A percentile compares a stretch with the other conserved stretches of the same genome.
These are phyloP conservation scores for Chrysoporthe austroafricana DNA, from an alignment of 2,329 filamentous ascomycete genomes.

Conservation along the genomic window DNA sequence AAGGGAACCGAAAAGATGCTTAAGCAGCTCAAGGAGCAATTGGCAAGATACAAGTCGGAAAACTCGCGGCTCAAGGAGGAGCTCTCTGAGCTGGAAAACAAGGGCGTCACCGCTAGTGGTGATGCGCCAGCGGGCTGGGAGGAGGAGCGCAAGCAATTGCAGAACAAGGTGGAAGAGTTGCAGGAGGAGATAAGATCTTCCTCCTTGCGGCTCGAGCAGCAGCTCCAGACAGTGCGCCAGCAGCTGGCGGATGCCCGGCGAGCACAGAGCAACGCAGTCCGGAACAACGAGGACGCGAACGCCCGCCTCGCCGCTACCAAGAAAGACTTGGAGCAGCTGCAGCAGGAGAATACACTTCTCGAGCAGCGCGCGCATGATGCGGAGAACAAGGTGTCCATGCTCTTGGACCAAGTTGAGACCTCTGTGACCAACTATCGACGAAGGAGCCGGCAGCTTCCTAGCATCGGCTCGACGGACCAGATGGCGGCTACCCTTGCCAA, in stretches of 20 bases:
- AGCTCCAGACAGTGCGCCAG: constrained; percentile 69
- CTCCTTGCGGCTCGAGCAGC: constrained; percentile 69
- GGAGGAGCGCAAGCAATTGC: constrained; percentile 68
- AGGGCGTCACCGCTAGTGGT: constrained; percentile 41
- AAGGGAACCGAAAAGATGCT: constrained; percentile 99
- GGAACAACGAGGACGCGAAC: constrained; percentile 56
- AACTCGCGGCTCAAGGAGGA: constrained; percentile 83
- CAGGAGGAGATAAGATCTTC: constrained; percentile 71
- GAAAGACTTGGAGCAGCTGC: constrained; percentile 77
- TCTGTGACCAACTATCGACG: constrained; percentile 95
- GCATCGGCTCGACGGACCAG: constrained; percentile 54
- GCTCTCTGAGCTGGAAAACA: constrained; percentile 69
- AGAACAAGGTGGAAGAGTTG: constrained; percentile 69
- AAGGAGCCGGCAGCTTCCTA: constrained; percentile 63
- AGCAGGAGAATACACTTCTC: constrained; percentile 78
- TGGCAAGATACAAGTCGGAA: constrained; percentile 87
- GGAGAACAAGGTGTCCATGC: constrained; percentile 87
- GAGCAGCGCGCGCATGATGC: constrained; percentile 87
- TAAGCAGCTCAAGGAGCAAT: constrained; percentile 95
- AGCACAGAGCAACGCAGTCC: constrained; percentile 70
- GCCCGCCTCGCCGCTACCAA: constrained; percentile 63
- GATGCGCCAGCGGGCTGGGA: constrained; percentile 70
- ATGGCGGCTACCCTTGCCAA: constrained; percentile 38
- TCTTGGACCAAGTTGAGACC: constrained; percentile 91
- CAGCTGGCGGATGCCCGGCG: constrained; percentile 68